These are phyloP conservation scores for Leptographium galeiforme DNA, from an alignment of 2,329 filamentous ascomycete genomes.

Conservation along the genomic window DNA sequence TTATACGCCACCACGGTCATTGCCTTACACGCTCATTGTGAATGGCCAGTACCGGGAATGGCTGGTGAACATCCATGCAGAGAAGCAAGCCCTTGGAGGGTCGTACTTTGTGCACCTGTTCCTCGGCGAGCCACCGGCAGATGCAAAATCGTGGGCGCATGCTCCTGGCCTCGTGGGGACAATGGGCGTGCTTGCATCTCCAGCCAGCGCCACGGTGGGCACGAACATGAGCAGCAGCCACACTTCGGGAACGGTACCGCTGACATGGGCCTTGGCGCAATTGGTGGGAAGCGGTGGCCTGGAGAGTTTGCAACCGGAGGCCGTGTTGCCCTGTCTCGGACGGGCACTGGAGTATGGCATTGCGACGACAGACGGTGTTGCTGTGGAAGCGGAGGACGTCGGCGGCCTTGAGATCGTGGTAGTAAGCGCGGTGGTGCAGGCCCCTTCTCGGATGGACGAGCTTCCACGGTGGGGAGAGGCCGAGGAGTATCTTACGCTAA, in stretches of 20 bases:
- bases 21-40: constrained; percentile 18
- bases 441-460: constrained; percentile 18
- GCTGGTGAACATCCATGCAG: constrained; percentile 51
- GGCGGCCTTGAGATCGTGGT: constrained; percentile 22
- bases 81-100: constrained; percentile 44
- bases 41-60: constrained; percentile 45
- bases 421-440: constrained; percentile 23
- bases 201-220: constrained; percentile 8
- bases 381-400: constrained; percentile 16
- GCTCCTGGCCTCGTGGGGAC: constrained; percentile 47
- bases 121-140: constrained; percentile 36
- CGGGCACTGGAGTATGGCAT: constrained; percentile 22
- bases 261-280: constrained; percentile 35
- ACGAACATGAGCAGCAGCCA: constrained; percentile 18
- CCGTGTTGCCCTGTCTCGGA: constrained; percentile 28
- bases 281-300: constrained; percentile 24
- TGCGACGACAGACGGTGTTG: constrained; percentile 15
- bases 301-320: constrained; percentile 21
- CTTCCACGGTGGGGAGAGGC: constrained; percentile 23
- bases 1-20: neutral
- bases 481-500: constrained; percentile 12
- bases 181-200: constrained; percentile 39
- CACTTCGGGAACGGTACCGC: constrained; percentile 35
- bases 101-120: constrained; percentile 58
- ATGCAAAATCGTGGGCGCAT: constrained; percentile 34